Evolutionary conservation across 164 flowering plant species (phyloP), one percentile per base, ranked within the genome.

Genomic region (Amborella trichopoda): DNA sequence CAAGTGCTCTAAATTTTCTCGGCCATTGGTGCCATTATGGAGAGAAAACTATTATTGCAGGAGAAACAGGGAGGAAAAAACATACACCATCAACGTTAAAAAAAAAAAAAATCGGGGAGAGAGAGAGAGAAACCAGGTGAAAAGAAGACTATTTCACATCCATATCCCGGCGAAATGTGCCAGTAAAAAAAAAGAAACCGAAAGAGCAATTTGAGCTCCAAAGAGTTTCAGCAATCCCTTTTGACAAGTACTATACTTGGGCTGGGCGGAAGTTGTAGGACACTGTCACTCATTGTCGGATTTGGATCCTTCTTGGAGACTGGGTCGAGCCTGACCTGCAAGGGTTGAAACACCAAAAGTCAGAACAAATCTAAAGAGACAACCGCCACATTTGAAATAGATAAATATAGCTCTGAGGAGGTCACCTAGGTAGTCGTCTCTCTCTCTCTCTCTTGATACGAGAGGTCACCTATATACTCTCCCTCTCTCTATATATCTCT

Each of bases 311-410:
- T 46, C 21, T 52, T 63, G 2, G 65, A 63, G 49, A 58, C 70
- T 13, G 69, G 70, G 36, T 52, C 58, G 27, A 72, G 71, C 60
- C 48, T 70, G 52, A 78, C 40, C 83, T 77, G 74, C 55, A 49
- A 53, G 40, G 49, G 21, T 9, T 5, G 6, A n/a, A 19, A 28
- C 23, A 30, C 27, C 24, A 47, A 20, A 14, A 30, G 34, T 9
- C 34, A 30, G 18, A 37, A 13, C 18, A 14, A 13, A 37, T 13
- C 14, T 37, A 13, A 4, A 4, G 40, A 37, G 13, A 13, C 40
- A 37, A 6, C n/a, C n/a, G n/a, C n/a, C n/a, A n/a, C n/a, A n/a
- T 37, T 37, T 20, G 13, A 37, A 37, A 13, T 16, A 6, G 18
- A 37, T 4, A 13, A 6, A 37, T 5, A 37, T 3, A 12, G 18